Evolutionary conservation across 345 rosid genomes (phyloP), one percentile per base, ranked within the genome.

Genomic region (Syzygium aromaticum): DNA sequence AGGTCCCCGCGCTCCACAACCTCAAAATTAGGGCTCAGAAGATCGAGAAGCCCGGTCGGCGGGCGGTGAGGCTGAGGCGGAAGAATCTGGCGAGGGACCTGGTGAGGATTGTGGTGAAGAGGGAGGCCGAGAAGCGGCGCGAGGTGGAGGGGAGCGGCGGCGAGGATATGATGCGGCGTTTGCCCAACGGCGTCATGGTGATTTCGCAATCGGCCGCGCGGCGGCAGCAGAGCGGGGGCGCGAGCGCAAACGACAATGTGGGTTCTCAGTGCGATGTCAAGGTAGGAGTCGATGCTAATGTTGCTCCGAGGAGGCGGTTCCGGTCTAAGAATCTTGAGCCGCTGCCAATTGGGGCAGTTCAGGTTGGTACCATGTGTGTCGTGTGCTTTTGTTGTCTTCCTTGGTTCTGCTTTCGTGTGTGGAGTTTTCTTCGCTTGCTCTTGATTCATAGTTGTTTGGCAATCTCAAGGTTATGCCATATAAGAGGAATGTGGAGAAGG

Each of bases 131-230:
- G 91, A 98, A 98, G 94, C 89, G 87, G 87, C 92, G 91, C 82
- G 89, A 89, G 64, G 91, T 88, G 43, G 90, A 94, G 59, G 89
- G 87, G 59, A 86, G 89, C 25, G 89, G 85, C 10, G 96, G 94
- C 8, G 96, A 90, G 27, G 99, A 95, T 90, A 89, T 96, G 83
- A 96, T 91, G 91, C 93, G 92, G 90, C 92, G 94, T 85, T 92
- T 98, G 90, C 99, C 99, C 67, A 93, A 98, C 92, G 99, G 99
- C 19, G 86, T 96, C 57, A 98, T 98, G 99, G 96, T 95, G 7
- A 95, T 98, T 52, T 88, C 89, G 6, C 89, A 88, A 27, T 88
- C 88, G 92, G 98, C 88, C 90, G 92, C 22, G 64, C 90, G 82
- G 91, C 88, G 82, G 91, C 88, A 82, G 91, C 93, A 88, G 90